Conservation (phyloP, 495 filamentous ascomycete genomes). For the Cairneyella variabilis region DNA sequence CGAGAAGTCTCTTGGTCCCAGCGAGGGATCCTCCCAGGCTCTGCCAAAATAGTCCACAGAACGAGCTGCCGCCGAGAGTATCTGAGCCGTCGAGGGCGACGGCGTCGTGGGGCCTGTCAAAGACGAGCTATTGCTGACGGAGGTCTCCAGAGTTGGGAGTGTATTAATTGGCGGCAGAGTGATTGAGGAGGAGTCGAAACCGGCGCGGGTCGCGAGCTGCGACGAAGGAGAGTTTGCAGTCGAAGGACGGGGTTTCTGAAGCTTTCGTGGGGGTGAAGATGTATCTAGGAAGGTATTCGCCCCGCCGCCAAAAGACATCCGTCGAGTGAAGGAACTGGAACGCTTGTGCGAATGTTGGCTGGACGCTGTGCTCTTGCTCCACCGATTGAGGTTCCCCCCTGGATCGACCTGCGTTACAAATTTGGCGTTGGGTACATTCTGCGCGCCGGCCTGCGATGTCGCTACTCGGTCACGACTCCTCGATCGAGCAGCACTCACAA, state of each 20-base stretch:
- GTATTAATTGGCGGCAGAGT: conserved; percentile 23
- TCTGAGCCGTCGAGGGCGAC: conserved; percentile 33
- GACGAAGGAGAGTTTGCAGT: conserved; percentile 26
- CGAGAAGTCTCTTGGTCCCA: conserved; percentile 18
- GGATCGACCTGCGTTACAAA: conserved; percentile 11
- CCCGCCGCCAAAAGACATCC: conserved; percentile 43
- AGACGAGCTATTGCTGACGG: conserved; percentile 16
- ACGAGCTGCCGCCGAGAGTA: conserved; percentile 31
- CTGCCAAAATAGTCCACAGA: conserved; percentile 33
- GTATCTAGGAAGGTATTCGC: conserved; percentile 30
- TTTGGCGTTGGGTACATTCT: conserved; percentile 13
- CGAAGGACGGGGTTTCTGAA: conserved; percentile 30
- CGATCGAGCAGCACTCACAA: not conserved
- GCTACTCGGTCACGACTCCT: conserved; percentile 14
- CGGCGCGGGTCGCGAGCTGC: conserved; percentile 23
- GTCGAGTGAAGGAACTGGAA: conserved; percentile 50
- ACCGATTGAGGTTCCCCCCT: conserved; percentile 52
- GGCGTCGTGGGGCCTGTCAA: conserved; percentile 18
- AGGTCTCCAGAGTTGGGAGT: conserved; percentile 19
- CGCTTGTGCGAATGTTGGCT: conserved; percentile 52
- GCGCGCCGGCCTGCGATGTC: not conserved
- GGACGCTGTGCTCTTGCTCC: conserved; percentile 74
- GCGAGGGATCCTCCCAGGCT: conserved; percentile 25
- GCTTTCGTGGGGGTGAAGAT: conserved; percentile 20
- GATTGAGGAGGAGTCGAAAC: conserved; percentile 15